phyloP scores from a whole-genome alignment of 345 rosid genomes.

The Eucalyptus shirleyi region DNA sequence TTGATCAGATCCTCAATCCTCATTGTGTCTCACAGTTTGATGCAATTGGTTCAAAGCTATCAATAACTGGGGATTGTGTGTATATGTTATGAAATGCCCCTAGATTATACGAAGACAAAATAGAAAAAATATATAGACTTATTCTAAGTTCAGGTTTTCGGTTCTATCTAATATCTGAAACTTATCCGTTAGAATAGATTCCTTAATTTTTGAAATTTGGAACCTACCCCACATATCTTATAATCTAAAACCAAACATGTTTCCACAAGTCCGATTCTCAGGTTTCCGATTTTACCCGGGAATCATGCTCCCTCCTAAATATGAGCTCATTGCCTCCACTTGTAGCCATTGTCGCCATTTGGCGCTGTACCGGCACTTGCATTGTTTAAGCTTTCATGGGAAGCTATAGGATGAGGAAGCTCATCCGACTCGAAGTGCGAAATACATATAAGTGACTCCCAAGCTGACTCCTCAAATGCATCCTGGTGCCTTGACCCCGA shows the following conservation, averaged over 20 bases:
- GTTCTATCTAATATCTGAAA: accelerated
- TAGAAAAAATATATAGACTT: too few species aligned
- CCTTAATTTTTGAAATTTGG: too few species aligned
- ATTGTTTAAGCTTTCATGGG: not conserved
- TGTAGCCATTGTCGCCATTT: not conserved
- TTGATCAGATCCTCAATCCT: not conserved
- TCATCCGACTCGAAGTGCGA: accelerated
- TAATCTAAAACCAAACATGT: too few species aligned
- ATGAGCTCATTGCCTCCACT: not conserved
- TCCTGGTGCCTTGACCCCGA: not conserved
- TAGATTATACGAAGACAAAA: too few species aligned
- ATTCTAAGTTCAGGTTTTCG: accelerated
- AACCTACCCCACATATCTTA: too few species aligned
- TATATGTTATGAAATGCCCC: not conserved
- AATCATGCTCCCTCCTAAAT: not conserved
- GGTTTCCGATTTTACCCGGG: accelerated
- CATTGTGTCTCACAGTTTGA: not conserved
- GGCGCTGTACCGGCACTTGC: not conserved
- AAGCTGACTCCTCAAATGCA: not conserved
- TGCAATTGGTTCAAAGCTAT: not conserved
- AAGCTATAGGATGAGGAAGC: not conserved
- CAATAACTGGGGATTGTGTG: not conserved
- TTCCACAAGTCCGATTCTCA: accelerated
- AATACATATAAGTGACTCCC: not conserved
- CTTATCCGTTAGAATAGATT: too few species aligned